Evolutionary conservation across 2,329 filamentous ascomycete species (phyloP).

Genomic region (Rhinocladiella mackenziei): DNA sequence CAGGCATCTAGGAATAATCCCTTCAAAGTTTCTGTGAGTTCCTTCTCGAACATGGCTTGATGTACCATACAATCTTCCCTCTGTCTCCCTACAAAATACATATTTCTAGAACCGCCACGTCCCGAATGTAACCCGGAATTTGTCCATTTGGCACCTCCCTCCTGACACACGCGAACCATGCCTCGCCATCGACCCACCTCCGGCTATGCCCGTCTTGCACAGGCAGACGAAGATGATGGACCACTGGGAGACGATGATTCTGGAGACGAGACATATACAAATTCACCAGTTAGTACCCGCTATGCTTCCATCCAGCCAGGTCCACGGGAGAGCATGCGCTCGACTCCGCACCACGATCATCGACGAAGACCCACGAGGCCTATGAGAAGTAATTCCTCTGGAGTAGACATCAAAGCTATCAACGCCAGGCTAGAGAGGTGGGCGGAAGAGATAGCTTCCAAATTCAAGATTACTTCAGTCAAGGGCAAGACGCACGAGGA

Average conservation of each 20-base stretch:
- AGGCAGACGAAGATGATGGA: conserved; percentile 62
- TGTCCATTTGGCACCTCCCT: not conserved
- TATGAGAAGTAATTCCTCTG: conserved; percentile 68
- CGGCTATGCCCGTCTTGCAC: conserved; percentile 78
- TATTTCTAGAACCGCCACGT: too few species aligned
- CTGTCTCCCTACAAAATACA: too few species aligned
- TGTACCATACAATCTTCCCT: too few species aligned
- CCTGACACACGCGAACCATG: conserved; percentile 45
- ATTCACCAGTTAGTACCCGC: conserved; percentile 57
- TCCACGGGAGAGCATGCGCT: conserved; percentile 57
- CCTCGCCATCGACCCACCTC: conserved; percentile 67
- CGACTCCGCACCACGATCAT: conserved; percentile 40
- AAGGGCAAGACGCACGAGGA: conserved; percentile 72
- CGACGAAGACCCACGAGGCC: conserved; percentile 50
- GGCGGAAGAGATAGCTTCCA: conserved; percentile 96
- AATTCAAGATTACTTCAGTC: conserved; percentile 82
- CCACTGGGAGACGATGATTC: conserved; percentile 65
- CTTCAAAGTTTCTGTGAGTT: too few species aligned
- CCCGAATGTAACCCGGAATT: not conserved
- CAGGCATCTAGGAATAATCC: too few species aligned
- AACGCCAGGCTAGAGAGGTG: conserved; percentile 92
- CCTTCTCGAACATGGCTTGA: too few species aligned
- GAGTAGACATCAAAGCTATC: conserved; percentile 96
- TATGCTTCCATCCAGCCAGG: conserved; percentile 64
- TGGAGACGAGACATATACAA: conserved; percentile 54